Base-by-base conservation (phyloP, 2,329 filamentous ascomycete species). In the Verticillium tricorpus region DNA sequence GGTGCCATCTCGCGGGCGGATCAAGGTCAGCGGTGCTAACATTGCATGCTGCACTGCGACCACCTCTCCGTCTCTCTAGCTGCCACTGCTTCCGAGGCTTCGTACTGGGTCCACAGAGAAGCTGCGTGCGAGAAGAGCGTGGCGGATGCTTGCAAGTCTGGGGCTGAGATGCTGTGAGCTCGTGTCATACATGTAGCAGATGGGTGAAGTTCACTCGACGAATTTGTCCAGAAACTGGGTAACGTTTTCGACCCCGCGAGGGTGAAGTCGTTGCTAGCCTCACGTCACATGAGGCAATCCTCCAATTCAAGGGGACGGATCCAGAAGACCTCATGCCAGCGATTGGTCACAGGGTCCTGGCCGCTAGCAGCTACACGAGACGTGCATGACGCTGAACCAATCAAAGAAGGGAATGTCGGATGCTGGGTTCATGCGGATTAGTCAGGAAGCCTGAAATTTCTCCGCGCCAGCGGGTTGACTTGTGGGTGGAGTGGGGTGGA, bases 1-100 rank as follows among this genome's bases (percentile, higher is more conserved):
- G 69, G 73, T 57, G 70, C 72, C 73, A 75, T 75, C 19, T 60
- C 60, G 45, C 45, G 45, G 45, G 45, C 45, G 57, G 59, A 40
- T 61, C 34, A 19, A 22, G 4, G 45, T 52, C 45, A 52, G 45
- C 45, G 12, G 19, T 28, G 45, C 19, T 52, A 19, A 52, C 45
- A 52, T 52, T 25, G 45, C 45, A 52, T 28, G 45, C 19, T 22
- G 45, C 22, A 11, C 19, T 52, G n/a, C 45, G 22, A 52, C 45
- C n/a, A 19, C 45, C 45, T 52, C 12, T 6, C n/a, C 5, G 19
- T 11, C 45, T 52, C 12, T 1, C n/a, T 14, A 25, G 6, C 45
- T 52, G 45, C 19, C 45, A 19, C 4, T 8, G 12, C 45, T 52
- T 14, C 19, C n/a, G 14, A 54, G 55, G 17, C 7, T 22, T 32